phyloP scores from a whole-genome alignment of 2,329 filamentous ascomycete genomes.

The Hymenotorrendiella dingleyae region DNA sequence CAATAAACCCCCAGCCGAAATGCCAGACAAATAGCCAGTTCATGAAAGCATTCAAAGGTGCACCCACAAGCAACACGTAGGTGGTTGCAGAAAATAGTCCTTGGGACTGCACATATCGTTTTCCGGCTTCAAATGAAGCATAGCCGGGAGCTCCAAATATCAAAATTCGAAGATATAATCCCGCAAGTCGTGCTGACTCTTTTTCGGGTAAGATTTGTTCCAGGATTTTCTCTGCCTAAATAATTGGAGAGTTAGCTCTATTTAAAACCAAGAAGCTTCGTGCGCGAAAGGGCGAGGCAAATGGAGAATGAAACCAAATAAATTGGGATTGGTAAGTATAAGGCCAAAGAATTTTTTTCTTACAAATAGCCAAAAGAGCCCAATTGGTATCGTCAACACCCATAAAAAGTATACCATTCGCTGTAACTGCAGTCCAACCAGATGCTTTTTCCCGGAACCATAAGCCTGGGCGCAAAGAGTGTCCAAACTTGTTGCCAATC shows the following conservation, averaged over 20 bases:
- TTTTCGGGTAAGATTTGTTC: constrained; percentile 61
- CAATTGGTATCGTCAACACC: constrained; percentile 65
- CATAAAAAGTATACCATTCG: constrained; percentile 76
- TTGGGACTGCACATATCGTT: constrained; percentile 77
- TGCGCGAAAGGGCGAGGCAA: too few relatives aligned
- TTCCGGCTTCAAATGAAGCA: constrained; percentile 69
- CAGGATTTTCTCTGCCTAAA: constrained; percentile 64
- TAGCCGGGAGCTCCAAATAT: constrained; percentile 69
- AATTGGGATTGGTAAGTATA: too few relatives aligned
- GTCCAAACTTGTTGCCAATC: constrained; percentile 84
- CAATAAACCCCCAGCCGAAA: constrained; percentile 63
- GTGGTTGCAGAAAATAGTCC: constrained; percentile 75
- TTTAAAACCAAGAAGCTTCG: too few relatives aligned
- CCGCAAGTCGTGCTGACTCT: constrained; percentile 65
- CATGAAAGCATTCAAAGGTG: constrained; percentile 69
- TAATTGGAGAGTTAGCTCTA: too few relatives aligned
- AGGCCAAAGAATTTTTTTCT: too few relatives aligned
- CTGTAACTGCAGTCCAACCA: constrained; percentile 80
- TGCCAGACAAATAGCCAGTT: constrained; percentile 78
- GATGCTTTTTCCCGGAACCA: constrained; percentile 80
- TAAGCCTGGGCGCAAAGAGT: constrained; percentile 93
- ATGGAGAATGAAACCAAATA: too few relatives aligned
- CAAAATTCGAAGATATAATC: constrained; percentile 65
- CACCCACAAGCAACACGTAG: constrained; percentile 69
- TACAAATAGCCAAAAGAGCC: constrained; percentile 59